Conservation (phyloP, 768 basidiomycete species). For the Hirschioporus abietinus region DNA sequence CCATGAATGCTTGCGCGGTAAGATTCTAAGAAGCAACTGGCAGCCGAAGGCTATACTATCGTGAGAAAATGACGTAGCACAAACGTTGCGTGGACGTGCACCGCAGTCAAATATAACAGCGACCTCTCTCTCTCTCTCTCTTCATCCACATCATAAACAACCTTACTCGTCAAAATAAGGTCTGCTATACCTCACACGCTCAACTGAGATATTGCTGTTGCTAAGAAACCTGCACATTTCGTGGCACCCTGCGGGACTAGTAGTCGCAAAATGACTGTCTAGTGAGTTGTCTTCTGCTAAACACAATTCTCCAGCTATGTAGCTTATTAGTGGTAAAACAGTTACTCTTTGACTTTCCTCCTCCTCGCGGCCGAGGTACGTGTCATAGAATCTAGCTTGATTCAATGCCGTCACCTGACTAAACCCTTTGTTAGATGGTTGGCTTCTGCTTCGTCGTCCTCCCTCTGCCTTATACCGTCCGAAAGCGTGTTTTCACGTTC, state of each 20-base stretch:
- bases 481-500: constrained; percentile 67
- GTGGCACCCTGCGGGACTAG: background rate
- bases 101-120: background rate
- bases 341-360: constrained; percentile 76
- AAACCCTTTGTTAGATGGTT: constrained; percentile 51
- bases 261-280: constrained; percentile 41
- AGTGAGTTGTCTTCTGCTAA: constrained; percentile 25
- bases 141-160: background rate
- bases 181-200: background rate
- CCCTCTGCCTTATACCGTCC: constrained; percentile 75
- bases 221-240: background rate
- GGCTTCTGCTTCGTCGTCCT: constrained; percentile 82
- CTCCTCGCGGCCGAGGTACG: constrained; percentile 71
- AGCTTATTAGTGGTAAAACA: constrained; percentile 22
- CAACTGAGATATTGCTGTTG: background rate
- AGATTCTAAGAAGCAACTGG: too few species aligned
- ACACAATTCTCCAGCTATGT: constrained; percentile 6
- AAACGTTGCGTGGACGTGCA: background rate
- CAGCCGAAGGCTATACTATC: too few species aligned
- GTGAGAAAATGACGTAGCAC: background rate
- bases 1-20: too few species aligned
- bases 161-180: background rate
- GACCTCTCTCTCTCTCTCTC: too few species aligned
- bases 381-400: background rate
- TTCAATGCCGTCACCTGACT: background rate